Base-by-base conservation (phyloP, 2,329 filamentous ascomycete genomes). In the Cercospora sesami region DNA sequence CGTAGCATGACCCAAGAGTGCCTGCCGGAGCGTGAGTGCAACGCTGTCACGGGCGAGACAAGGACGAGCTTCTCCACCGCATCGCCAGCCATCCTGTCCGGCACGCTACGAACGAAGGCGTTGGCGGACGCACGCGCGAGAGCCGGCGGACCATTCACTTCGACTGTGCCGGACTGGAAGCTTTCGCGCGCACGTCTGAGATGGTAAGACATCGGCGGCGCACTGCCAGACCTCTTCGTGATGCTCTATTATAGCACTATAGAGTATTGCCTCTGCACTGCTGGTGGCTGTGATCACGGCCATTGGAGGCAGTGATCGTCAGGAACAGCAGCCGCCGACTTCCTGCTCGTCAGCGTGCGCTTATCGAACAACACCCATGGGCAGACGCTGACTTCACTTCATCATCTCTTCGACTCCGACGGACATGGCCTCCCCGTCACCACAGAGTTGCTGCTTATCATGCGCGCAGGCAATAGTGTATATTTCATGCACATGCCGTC, bases 281-380 rank as follows among this genome's bases (percentile, higher is more conserved):
- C 51, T 30, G n/a, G 51, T 55, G 51, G 51, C 21, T 55, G 51
- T 26, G n/a, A 21, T 26, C 26, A 16, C 57, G 53, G 53, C 53
- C 53, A 23, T 31, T 6, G 8, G 53, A 12, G 63, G 63, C 18
- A 64, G 36, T 42, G 64, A 66, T 66, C 59, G 64, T 28, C 64
- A 66, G 64, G 64, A 66, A 66, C 64, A 39, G 26, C 21, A 30
- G 9, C 26, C 26, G 21, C 30, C 58, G 28, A 39, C 30, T 45
- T 45, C 39, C 39, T 45, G 39, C 39, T 45, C 39, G 39, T 45
- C 39, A 45, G 39, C 39, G n/a, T 45, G 39, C 39, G 39, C 39
- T 18, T 18, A 45, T 45, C n/a, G 39, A 18, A 36, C 33, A 36
- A 6, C 33, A 36, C 33, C 33, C 33, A 36, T 36, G 33, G 33